phyloP scores from a whole-genome alignment of 2,329 filamentous ascomycete genomes.

The Xylariaceae sp. region DNA sequence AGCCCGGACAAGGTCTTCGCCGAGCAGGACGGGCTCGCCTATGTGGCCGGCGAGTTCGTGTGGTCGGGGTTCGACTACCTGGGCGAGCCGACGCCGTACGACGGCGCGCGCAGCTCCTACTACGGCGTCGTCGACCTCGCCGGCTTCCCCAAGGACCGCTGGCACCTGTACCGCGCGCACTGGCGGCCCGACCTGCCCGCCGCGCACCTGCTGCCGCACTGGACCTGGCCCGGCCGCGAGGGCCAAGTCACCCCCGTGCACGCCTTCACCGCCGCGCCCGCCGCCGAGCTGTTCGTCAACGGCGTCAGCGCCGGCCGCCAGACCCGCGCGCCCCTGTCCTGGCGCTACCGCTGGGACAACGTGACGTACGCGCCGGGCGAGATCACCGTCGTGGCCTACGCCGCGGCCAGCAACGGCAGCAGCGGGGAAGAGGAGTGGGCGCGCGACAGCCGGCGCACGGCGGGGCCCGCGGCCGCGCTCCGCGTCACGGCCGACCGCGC shows the following conservation, averaged over 20 bases:
- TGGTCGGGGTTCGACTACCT: conserved; percentile 46
- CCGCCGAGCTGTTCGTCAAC: conserved; percentile 49
- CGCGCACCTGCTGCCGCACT: conserved; percentile 49
- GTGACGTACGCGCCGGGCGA: conserved; percentile 41
- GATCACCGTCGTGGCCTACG: conserved; percentile 39
- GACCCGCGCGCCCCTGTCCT: conserved; percentile 28
- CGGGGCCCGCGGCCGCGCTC: conserved; percentile 30
- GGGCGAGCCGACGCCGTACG: conserved; percentile 43
- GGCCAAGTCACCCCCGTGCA: conserved; percentile 45
- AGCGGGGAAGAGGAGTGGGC: too few relatives aligned
- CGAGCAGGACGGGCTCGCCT: conserved; percentile 38
- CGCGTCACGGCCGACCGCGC: conserved; percentile 32
- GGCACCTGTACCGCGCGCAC: conserved; percentile 45
- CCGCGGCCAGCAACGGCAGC: conserved; percentile 35
- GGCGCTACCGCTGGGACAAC: conserved; percentile 46
- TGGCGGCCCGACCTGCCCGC: conserved; percentile 41
- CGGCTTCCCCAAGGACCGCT: conserved; percentile 49
- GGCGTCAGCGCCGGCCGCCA: conserved; percentile 35
- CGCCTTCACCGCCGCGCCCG: conserved; percentile 43
- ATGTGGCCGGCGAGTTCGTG: conserved; percentile 46
- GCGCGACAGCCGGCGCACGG: conserved; percentile 31
- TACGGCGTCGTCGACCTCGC: conserved; percentile 51
- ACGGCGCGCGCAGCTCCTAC: conserved; percentile 41
- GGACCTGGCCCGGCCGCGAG: conserved; percentile 43
- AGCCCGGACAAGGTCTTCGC: conserved; percentile 47